These are phyloP conservation scores for Leccinum insolens DNA, from an alignment of 1,284 basidiomycete genomes.

Conservation along the genomic window DNA sequence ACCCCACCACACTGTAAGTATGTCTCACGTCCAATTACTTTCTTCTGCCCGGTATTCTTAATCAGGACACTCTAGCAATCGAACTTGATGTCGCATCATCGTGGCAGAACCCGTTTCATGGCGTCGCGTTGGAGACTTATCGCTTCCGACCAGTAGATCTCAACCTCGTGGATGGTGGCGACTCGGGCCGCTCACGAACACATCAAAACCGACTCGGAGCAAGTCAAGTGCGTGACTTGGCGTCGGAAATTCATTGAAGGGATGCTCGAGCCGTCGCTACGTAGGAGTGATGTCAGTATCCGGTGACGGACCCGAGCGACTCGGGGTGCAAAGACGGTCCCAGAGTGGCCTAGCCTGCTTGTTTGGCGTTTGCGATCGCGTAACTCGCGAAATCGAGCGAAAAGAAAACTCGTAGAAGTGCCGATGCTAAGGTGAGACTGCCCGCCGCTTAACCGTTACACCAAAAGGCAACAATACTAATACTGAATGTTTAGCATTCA, in stretches of 20 bases:
- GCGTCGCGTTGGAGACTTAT: constrained; percentile 39
- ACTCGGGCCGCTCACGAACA: constrained; percentile 11
- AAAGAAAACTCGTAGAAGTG: no score
- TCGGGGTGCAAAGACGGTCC: no score
- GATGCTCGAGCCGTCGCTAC: background rate
- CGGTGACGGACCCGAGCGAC: no score
- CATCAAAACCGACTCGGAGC: background rate
- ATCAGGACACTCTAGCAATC: constrained; percentile 21
- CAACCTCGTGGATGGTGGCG: no score
- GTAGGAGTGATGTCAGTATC: background rate
- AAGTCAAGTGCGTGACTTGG: background rate
- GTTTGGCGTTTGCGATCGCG: background rate
- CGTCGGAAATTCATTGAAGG: no score
- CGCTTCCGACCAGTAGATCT: constrained; percentile 40
- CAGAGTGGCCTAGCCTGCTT: background rate
- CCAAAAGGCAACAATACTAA: no score
- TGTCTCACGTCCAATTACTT: no score
- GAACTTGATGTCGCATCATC: constrained; percentile 30
- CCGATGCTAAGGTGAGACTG: no score
- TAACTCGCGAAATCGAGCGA: no score
- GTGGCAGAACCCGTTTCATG: constrained; percentile 48
- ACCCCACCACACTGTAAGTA: constrained; percentile 37
- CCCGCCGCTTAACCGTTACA: no score
- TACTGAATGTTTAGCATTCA: no score
- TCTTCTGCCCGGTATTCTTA: background rate